Conservation (phyloP, 176 grass and related monocot genomes). For the Triticum timopheevii region DNA sequence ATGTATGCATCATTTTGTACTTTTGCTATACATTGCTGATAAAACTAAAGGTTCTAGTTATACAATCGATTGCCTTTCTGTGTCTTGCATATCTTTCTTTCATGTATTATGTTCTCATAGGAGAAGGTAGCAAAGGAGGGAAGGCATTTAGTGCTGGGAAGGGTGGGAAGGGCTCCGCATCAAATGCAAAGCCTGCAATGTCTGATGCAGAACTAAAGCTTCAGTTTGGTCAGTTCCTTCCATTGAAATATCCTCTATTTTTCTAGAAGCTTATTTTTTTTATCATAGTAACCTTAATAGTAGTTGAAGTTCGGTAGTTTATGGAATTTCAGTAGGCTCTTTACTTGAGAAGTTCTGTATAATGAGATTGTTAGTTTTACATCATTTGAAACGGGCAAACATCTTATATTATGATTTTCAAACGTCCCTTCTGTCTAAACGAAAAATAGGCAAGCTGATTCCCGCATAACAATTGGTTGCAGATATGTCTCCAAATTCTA, state of each 20-base stretch:
- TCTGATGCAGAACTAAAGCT: conserved; percentile 75
- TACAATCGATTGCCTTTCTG: conserved; percentile 11
- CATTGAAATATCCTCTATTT: conserved; percentile 28
- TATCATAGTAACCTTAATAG: conserved; percentile 4
- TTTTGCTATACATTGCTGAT: conserved; percentile 20
- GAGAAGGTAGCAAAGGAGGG: conserved; percentile 51
- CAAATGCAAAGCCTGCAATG: conserved; percentile 54
- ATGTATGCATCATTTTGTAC: conserved; percentile 8
- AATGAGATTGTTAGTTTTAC: background rate
- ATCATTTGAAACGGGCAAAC: background rate
- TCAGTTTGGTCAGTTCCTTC: conserved; percentile 61
- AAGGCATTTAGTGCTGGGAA: conserved; percentile 44
- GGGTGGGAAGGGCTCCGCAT: conserved; percentile 65
- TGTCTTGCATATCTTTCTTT: conserved; percentile 22
- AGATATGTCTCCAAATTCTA: conserved; percentile 75
- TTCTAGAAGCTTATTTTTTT: conserved; percentile 13
- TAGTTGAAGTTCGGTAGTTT: background rate
- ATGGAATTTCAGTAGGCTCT: background rate
- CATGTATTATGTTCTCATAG: conserved; percentile 27
- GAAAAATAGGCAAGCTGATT: conserved; percentile 14
- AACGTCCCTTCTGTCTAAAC: background rate
- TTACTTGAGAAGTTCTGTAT: conserved; percentile 12
- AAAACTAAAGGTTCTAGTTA: conserved; percentile 16
- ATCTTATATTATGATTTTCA: conserved; percentile 17
- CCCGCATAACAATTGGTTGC: conserved; percentile 29